Conservation (phyloP, 371 early-diverging fungal genomes). For the Apophysomyces elegans region DNA sequence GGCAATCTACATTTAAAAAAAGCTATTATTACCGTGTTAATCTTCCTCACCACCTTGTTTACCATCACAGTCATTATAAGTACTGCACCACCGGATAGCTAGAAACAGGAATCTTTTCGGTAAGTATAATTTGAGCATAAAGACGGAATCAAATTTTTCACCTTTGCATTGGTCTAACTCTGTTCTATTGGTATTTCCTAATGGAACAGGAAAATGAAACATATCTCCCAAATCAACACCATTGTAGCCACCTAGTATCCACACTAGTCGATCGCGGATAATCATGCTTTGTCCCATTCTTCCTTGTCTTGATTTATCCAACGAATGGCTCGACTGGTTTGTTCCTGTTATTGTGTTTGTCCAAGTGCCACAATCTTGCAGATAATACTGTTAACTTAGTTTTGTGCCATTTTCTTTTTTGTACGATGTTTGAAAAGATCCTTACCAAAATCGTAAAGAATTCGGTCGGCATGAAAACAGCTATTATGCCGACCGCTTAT, state of each 20-base stretch:
- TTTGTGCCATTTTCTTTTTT: background rate
- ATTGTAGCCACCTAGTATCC: constrained; percentile 11
- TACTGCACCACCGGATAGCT: constrained; percentile 14
- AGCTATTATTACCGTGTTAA: background rate
- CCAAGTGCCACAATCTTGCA: background rate
- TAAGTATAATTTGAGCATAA: too few species aligned
- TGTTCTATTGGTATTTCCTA: background rate
- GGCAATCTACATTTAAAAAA: constrained; percentile 7
- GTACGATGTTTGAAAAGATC: too few species aligned
- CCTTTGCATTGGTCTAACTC: constrained; percentile 15
- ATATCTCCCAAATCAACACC: constrained; percentile 15
- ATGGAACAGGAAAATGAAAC: background rate
- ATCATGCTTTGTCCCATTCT: constrained; percentile 15
- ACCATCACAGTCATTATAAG: constrained; percentile 15
- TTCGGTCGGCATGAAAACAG: constrained; percentile 11
- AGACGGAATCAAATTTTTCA: background rate
- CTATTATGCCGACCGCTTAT: constrained; percentile 2
- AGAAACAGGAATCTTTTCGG: too few species aligned
- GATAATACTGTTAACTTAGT: background rate
- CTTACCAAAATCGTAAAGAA: constrained; percentile 14
- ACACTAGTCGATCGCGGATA: background rate
- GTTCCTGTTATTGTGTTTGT: background rate
- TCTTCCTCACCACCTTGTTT: background rate
- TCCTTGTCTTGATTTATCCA: background rate
- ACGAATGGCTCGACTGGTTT: background rate